A percentile compares a stretch with the other conserved stretches of the same genome.
Evolutionary conservation across 257 asterid species (phyloP).

Genomic region (Solanum pennellii): DNA sequence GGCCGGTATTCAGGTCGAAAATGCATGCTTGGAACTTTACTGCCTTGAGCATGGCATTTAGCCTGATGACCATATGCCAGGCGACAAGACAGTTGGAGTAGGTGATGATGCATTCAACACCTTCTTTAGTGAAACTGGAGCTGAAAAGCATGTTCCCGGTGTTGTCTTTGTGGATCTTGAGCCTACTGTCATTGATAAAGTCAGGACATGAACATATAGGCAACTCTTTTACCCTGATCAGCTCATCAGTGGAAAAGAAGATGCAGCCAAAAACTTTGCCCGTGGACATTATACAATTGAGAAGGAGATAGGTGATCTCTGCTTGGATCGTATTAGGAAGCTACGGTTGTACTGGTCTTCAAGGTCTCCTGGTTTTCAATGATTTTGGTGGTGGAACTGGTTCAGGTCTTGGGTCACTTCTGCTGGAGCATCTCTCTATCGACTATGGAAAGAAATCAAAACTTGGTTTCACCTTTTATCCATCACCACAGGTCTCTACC

Average conservation of each 20-base stretch:
- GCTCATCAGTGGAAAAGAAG: conserved; percentile 16
- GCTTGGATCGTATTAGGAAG: no score
- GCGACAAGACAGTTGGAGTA: conserved; percentile 11
- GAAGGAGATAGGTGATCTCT: no score
- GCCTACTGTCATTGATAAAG: conserved; percentile 16
- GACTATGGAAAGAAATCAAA: no score
- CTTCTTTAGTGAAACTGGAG: conserved; percentile 14
- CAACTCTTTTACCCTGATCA: conserved; percentile 11
- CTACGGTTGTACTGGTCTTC: no score
- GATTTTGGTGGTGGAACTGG: no score
- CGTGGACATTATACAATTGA: background rate
- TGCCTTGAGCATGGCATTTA: conserved; percentile 19
- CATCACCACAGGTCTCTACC: no score
- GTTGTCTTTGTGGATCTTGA: conserved; percentile 17
- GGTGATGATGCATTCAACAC: conserved; percentile 19
- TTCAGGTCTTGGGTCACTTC: no score
- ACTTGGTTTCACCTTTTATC: no score
- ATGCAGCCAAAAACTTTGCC: conserved; percentile 18
- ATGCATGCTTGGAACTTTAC: conserved; percentile 15
- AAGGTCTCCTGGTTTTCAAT: no score
- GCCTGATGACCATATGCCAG: conserved; percentile 9
- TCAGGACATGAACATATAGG: conserved; percentile 4
- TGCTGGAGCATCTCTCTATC: no score
- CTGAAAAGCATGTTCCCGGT: conserved; percentile 11
- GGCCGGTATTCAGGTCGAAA: no score